A percentile compares a stretch with the other conserved stretches of the same genome.
Conservation (phyloP, 2,329 filamentous ascomycete species). For the Fusarium cicatricum region DNA sequence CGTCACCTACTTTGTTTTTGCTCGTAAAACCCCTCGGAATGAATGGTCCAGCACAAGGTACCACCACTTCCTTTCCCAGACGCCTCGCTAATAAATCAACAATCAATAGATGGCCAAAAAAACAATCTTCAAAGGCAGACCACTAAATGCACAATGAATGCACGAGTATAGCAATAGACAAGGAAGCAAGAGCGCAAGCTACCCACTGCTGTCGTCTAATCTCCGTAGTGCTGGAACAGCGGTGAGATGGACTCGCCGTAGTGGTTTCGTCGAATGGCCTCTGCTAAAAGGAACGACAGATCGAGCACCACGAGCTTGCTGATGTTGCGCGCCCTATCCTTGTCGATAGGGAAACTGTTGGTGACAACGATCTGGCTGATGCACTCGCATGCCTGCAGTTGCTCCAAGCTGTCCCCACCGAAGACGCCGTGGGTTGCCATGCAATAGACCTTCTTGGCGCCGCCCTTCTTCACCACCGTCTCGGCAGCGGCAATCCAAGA, state of each 20-base stretch:
- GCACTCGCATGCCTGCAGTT: constrained; percentile 90
- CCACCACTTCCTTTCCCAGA: constrained; percentile 40
- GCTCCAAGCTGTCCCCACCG: constrained; percentile 85
- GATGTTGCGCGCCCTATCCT: constrained; percentile 72
- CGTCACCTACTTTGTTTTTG: constrained; percentile 40
- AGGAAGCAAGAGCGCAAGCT: constrained; percentile 12
- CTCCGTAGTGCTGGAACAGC: constrained; percentile 72
- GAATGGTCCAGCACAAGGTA: constrained; percentile 26
- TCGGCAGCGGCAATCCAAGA: constrained; percentile 98
- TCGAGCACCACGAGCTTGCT: constrained; percentile 91
- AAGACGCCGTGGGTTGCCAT: constrained; percentile 98
- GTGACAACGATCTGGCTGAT: constrained; percentile 96
- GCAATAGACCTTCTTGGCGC: constrained; percentile 93
- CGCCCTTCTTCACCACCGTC: constrained; percentile 91
- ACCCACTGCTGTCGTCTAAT: constrained; percentile 50
- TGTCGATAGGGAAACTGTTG: constrained; percentile 92
- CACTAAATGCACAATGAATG: constrained; percentile 5
- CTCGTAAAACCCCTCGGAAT: constrained; percentile 20
- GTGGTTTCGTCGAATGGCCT: constrained; percentile 95
- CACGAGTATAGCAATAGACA: constrained; percentile 16
- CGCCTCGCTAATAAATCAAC: constrained; percentile 48
- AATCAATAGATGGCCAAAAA: constrained; percentile 24
- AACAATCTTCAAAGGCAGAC: constrained; percentile 28
- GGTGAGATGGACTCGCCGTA: constrained; percentile 85
- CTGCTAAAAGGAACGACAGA: constrained; percentile 84